Evolutionary conservation across 164 flowering plant species (phyloP), one percentile per base, ranked within the genome.

Genomic region (Vitis rupestris): DNA sequence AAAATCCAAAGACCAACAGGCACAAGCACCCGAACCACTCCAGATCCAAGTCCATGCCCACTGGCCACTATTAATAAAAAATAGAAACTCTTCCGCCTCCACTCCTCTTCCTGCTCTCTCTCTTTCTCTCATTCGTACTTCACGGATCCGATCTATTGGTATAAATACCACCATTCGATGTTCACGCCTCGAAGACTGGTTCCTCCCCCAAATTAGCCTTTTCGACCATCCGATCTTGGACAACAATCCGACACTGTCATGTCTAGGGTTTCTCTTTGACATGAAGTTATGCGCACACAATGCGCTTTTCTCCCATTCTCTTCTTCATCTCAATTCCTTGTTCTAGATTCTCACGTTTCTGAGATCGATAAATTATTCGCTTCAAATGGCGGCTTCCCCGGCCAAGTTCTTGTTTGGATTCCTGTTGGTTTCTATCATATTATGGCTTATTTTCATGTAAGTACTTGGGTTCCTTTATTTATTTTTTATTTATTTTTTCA

Each of bases 371-470:
- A 50, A 37, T 31, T 64, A 47, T 59, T 63, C 11, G 52, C 14
- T 13, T 56, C 72, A 66, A 76, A 93, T 93, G 98, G 95, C 87
- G 23, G 81, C 83, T 64, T 91, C 97, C 29, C 92, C 98, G 1
- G 92, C 83, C 61, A 88, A 83, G 66, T 85, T 90, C 76, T 78
- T 93, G 75, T 85, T 87, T 67, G 73, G 84, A n/a, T 88, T 93
- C 78, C 75, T 93, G 62, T 72, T 88, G 49, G 70, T 84, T 62
- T 91, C 89, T 69, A 80, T 90, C 75, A 66, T 83, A 23, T 82
- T 91, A 80, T 93, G 98, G 98, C 75, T 88, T 67, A 14, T 88
- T 29, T 88, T 91, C 89, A 82, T 86, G 98, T 91, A 78, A 83
- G 95, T 75, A 19, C 31, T 30, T 68, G 62, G 56, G 10, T 57